A percentile compares a stretch with the other conserved stretches of the same genome.
Evolutionary conservation across 441 rosid species (phyloP).

Genomic region (Metrosideros polymorpha): DNA sequence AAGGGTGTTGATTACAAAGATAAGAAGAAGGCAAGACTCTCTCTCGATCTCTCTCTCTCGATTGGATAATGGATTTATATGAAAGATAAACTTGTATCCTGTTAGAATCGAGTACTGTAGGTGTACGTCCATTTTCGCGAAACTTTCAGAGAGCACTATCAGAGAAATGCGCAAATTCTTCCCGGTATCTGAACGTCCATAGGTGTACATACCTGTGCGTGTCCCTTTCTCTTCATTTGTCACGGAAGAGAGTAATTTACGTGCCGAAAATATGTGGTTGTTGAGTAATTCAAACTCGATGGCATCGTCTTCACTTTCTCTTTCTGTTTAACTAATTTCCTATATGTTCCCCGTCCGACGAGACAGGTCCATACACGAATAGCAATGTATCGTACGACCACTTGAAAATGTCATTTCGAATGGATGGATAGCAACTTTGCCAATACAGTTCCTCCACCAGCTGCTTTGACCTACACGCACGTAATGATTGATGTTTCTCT

Average conservation of each 20-base stretch:
- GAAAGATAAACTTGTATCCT: too few species aligned
- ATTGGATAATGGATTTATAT: too few species aligned
- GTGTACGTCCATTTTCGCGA: neutral
- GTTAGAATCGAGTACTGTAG: neutral
- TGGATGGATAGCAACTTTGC: neutral
- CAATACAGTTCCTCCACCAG: neutral
- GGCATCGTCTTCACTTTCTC: neutral
- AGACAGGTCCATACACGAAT: neutral
- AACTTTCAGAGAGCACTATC: too few species aligned
- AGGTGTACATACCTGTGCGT: neutral
- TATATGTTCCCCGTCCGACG: neutral
- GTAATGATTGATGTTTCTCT: too few species aligned
- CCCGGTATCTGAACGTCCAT: neutral
- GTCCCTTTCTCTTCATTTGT: neutral
- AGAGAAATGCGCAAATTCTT: too few species aligned
- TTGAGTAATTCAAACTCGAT: neutral
- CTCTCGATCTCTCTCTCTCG: neutral
- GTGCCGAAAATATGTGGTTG: neutral
- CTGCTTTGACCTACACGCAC: neutral
- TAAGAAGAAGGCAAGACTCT: neutral
- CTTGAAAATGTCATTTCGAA: neutral
- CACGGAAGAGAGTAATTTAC: neutral
- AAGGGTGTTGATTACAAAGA: fast-evolving
- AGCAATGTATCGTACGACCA: too few species aligned
- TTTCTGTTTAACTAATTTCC: neutral